Percentiles rank a stretch among this genome's conserved stretches.
phyloP scores from a whole-genome alignment of 2,329 filamentous ascomycete species.

The Scytalidium sp. region DNA sequence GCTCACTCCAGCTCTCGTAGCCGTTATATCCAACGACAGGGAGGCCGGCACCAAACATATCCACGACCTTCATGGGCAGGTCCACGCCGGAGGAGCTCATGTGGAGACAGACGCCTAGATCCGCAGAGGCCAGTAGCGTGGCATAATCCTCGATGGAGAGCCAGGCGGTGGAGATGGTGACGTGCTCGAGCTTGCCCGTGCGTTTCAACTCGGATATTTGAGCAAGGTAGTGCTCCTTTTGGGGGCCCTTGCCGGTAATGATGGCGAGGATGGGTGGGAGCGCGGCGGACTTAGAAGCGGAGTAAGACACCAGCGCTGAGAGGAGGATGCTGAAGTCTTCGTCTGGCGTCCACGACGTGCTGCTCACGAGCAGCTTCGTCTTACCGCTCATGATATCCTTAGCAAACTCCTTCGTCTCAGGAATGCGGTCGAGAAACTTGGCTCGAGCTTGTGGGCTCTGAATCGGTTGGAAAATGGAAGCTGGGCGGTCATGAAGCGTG shows the following conservation, averaged over 20 bases:
- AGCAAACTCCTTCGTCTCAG: slow-evolving; percentile 60
- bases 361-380: slow-evolving; percentile 77
- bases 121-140: slow-evolving; percentile 75
- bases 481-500: slow-evolving; percentile 83
- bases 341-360: slow-evolving; percentile 95
- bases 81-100: slow-evolving; percentile 93
- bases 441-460: slow-evolving; percentile 41
- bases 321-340: slow-evolving; percentile 92
- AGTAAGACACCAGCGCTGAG: slow-evolving; percentile 75
- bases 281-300: slow-evolving; percentile 37
- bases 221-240: slow-evolving; percentile 71
- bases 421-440: slow-evolving; percentile 61
- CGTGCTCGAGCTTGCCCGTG: slow-evolving; percentile 61
- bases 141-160: slow-evolving; percentile 84
- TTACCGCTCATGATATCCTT: slow-evolving; percentile 54
- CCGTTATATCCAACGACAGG: slow-evolving; percentile 83
- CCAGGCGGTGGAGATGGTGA: slow-evolving; percentile 80
- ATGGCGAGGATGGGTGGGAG: slow-evolving; percentile 71
- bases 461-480: slow-evolving; percentile 75
- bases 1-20: slow-evolving; percentile 85
- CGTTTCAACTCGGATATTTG: slow-evolving; percentile 60
- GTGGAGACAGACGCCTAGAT: slow-evolving; percentile 88
- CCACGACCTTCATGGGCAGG: slow-evolving; percentile 97
- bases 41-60: slow-evolving; percentile 95
- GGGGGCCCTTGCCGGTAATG: slow-evolving; percentile 92